Conservation (phyloP, 306 rosid species). For the Myrica gale region DNA sequence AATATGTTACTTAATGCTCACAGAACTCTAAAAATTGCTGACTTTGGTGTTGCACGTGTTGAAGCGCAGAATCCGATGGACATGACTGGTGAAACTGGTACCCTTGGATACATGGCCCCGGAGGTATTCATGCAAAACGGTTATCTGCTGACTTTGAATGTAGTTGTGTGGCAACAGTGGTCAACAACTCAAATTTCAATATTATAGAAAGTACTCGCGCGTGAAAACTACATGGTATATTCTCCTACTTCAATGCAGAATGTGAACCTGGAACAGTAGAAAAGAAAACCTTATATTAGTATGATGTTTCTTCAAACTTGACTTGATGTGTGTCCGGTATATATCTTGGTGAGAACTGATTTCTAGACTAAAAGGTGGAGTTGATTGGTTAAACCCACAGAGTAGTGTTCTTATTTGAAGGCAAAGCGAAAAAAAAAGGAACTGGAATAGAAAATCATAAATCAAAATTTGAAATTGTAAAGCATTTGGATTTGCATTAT, state of each 20-base stretch:
- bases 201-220: neutral
- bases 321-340: neutral
- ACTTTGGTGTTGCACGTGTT: constrained; percentile 78
- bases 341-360: neutral
- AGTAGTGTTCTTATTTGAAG: neutral
- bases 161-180: neutral
- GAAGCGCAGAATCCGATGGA: constrained; percentile 77
- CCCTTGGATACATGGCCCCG: constrained; percentile 83
- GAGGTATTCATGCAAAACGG: constrained; percentile 41
- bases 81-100: constrained; percentile 86
- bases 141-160: neutral
- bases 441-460: neutral
- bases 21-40: constrained; percentile 55
- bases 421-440: neutral
- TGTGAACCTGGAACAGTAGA: neutral
- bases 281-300: neutral
- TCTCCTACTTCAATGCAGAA: neutral
- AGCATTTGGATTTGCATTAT: neutral
- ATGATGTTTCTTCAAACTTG: neutral
- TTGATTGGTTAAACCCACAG: neutral
- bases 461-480: neutral
- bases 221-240: neutral
- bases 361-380: neutral
- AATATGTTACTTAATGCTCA: constrained; percentile 51
- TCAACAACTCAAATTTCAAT: neutral